These are phyloP conservation scores for Toxoplasma gondii DNA, from an alignment of 169 alveolate genomes.

Conservation along the genomic window DNA sequence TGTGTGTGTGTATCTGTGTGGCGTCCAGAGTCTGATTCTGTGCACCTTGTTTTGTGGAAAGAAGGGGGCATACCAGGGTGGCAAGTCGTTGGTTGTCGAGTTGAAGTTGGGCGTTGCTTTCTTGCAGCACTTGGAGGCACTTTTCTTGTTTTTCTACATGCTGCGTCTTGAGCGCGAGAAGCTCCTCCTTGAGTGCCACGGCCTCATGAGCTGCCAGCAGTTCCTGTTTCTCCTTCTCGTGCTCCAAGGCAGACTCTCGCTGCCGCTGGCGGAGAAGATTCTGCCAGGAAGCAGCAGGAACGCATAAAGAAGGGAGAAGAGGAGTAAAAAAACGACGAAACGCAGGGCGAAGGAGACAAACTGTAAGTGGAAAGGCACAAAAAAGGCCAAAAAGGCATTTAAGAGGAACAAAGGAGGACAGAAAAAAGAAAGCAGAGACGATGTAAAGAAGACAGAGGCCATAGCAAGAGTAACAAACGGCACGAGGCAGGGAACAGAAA, in stretches of 20 bases:
- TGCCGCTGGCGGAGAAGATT: background rate
- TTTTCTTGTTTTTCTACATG: background rate
- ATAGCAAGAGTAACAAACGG: no score
- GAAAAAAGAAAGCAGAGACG: no score
- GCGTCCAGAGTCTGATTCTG: background rate
- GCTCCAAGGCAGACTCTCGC: background rate
- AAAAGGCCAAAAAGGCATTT: no score
- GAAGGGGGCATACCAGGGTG: background rate
- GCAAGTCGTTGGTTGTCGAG: background rate
- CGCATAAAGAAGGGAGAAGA: background rate
- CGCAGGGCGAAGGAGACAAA: background rate
- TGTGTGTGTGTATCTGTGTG: background rate
- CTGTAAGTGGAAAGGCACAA: background rate
- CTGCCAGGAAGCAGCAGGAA: slow-evolving; percentile 13
- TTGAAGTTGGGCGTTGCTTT: background rate
- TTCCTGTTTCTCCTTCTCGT: slow-evolving; percentile 21
- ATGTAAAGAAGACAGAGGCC: no score
- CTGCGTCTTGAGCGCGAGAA: background rate
- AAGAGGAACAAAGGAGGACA: no score
- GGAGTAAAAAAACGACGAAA: background rate
- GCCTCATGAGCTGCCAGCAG: slow-evolving; percentile 8
- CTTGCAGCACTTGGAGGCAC: background rate
- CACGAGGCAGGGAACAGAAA: no score
- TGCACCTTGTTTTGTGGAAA: background rate
- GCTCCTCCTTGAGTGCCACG: slow-evolving; percentile 29